Percentiles rank a stretch among this genome's conserved stretches.
Conservation (phyloP, 2,329 filamentous ascomycete species). For the Fusarium fujikuroi region DNA sequence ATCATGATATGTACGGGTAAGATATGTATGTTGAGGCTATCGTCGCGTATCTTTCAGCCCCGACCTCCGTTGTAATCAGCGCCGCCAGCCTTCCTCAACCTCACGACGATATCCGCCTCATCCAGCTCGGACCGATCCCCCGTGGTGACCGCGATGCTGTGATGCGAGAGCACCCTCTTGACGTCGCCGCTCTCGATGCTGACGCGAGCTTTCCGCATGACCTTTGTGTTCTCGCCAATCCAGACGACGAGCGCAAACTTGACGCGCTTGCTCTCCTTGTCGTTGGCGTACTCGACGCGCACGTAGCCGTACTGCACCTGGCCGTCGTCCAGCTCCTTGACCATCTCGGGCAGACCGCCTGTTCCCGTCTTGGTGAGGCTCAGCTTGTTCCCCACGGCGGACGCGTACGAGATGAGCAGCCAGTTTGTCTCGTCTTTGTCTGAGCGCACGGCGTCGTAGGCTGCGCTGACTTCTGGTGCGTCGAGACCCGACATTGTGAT, state of each 20-base stretch:
- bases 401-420: constrained; percentile 72
- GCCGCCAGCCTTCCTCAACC: constrained; percentile 73
- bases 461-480: constrained; percentile 68
- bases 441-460: constrained; percentile 74
- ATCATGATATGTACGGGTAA: background rate
- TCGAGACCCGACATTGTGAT: constrained; percentile 64
- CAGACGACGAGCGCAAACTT: constrained; percentile 76
- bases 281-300: constrained; percentile 76
- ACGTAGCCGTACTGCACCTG: constrained; percentile 75
- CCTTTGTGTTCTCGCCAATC: constrained; percentile 72
- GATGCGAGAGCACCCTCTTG: constrained; percentile 71
- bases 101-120: constrained; percentile 68
- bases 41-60: constrained; percentile 52
- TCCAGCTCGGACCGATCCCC: constrained; percentile 69
- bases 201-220: constrained; percentile 77
- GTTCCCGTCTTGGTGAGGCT: constrained; percentile 66
- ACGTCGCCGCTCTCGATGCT: constrained; percentile 74
- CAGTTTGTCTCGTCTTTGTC: constrained; percentile 75
- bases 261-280: constrained; percentile 73
- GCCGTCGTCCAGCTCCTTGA: constrained; percentile 63
- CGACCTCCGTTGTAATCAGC: constrained; percentile 77
- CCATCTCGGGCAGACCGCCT: constrained; percentile 70
- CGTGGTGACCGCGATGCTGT: constrained; percentile 73
- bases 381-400: constrained; percentile 66
- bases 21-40: background rate